A percentile compares a stretch with the other conserved stretches of the same genome.
These are phyloP conservation scores for Penicillium robsamsonii DNA, from an alignment of 495 filamentous ascomycete genomes.

Conservation along the genomic window DNA sequence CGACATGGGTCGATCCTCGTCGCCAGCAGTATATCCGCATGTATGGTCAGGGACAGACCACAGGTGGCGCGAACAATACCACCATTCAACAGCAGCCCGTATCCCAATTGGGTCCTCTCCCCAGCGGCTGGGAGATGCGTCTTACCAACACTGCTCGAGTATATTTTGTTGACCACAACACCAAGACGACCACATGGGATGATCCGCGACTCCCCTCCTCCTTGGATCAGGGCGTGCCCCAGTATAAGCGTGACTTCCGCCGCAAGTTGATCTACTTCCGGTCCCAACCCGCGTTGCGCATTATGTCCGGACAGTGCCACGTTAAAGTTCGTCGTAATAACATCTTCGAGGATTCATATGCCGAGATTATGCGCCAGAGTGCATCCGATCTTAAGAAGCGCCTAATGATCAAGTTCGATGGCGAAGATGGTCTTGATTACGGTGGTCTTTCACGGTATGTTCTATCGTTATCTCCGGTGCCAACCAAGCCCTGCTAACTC, in stretches of 20 bases:
- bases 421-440: slow-evolving; percentile 97
- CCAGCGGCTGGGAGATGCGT: slow-evolving; percentile 99
- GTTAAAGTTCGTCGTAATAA: slow-evolving; percentile 95
- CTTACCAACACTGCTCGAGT: slow-evolving; percentile 96
- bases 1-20: slow-evolving; percentile 98
- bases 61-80: slow-evolving; percentile 63
- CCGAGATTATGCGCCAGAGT: slow-evolving; percentile 95
- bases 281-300: slow-evolving; percentile 93
- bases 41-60: slow-evolving; percentile 71
- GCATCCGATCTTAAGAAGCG: slow-evolving; percentile 97
- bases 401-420: slow-evolving; percentile 99
- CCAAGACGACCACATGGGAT: slow-evolving; percentile 99
- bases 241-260: slow-evolving; percentile 98
- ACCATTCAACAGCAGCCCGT: slow-evolving; percentile 97
- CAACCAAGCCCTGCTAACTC: slow-evolving; percentile 24
- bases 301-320: slow-evolving; percentile 93
- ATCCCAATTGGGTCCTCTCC: slow-evolving; percentile 92
- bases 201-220: slow-evolving; percentile 94
- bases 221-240: slow-evolving; percentile 95
- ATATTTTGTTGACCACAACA: slow-evolving; percentile 99
- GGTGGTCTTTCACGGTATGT: slow-evolving; percentile 85
- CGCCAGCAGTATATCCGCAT: slow-evolving; percentile 97
- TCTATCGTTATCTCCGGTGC: neutral
- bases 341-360: slow-evolving; percentile 98
- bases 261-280: slow-evolving; percentile 99